A percentile compares a stretch with the other conserved stretches of the same genome.
phyloP scores from a whole-genome alignment of 495 filamentous ascomycete genomes.

The Aspergillus panamensis region DNA sequence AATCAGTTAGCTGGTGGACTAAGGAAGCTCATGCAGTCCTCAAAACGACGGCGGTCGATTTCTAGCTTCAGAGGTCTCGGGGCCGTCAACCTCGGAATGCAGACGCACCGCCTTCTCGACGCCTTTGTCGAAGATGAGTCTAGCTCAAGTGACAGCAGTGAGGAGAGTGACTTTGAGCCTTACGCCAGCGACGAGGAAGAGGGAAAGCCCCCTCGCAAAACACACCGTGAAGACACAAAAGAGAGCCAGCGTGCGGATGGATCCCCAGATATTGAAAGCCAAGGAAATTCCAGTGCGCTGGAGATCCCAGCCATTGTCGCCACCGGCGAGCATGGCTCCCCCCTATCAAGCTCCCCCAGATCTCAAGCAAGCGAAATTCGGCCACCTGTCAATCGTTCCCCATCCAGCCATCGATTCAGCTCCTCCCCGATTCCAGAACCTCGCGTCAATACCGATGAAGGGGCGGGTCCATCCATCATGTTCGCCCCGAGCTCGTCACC shows the following conservation, averaged over 20 bases:
- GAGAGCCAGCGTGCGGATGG: constrained; percentile 3
- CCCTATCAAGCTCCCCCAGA: constrained; percentile 30
- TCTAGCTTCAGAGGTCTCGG: constrained; percentile 59
- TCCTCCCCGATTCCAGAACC: constrained; percentile 74
- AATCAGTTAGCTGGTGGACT: constrained; percentile 47
- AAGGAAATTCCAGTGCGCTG: constrained; percentile 6
- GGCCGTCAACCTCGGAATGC: constrained; percentile 68
- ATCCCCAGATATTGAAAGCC: constrained; percentile 14
- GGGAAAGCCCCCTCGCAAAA: constrained; percentile 26
- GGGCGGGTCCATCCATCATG: constrained; percentile 71
- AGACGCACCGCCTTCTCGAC: constrained; percentile 67
- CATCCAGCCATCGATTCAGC: constrained; percentile 58
- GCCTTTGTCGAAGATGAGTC: constrained; percentile 57
- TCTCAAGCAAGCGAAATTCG: constrained; percentile 23
- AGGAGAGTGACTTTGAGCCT: constrained; percentile 43
- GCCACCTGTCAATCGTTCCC: constrained; percentile 32
- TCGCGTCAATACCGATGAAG: constrained; percentile 60
- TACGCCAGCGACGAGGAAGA: constrained; percentile 42
- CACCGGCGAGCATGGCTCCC: constrained; percentile 45
- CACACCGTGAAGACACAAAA: constrained; percentile 16
- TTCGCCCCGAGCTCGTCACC: constrained; percentile 57
- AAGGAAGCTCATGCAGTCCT: constrained; percentile 45
- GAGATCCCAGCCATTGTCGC: constrained; percentile 45
- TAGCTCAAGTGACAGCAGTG: constrained; percentile 47
- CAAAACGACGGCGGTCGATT: constrained; percentile 59